Evolutionary conservation across 1,139 yeast species (phyloP), one percentile per base, ranked within the genome.

Genomic region (Meyerozyma guilliermondii): DNA sequence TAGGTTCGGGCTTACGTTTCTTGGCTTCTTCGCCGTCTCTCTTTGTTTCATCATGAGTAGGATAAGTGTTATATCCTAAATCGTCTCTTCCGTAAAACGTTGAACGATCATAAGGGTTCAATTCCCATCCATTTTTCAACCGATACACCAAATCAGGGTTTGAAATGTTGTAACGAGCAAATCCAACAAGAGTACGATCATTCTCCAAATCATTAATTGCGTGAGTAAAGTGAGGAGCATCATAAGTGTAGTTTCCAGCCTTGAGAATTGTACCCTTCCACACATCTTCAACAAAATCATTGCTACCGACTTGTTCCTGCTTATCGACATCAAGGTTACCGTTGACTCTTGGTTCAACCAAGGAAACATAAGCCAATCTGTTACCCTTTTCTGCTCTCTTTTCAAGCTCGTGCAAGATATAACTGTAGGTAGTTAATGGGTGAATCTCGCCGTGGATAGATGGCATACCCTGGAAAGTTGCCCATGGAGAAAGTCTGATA

Each of bases 181-280:
- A 39, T 7, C 42, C 46, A 24, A 45, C 34, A 27, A 45, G 28
- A 7, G 47, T 45, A 8, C 41, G 35, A 33, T 36, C 45, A 28
- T 43, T 39, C 14, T 17, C 8, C 2, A 40, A 33, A 17, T 42
- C 47, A 7, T 26, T 10, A 16, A 16, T 7, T 14, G 39, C 28
- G 23, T 18, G 30, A 33, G 24, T 35, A 54, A 31, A 36, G 26
- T 38, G 52, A 50, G 34, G 50, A 1, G 42, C 45, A 8, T 41
- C 51, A 54, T 43, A 39, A 13, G 41, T 27, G 38, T 43, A 43
- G 31, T 39, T 39, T 51, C 83, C 83, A 22, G 80, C 71, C 54
- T 73, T 68, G 35, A 78, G 49, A 8, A 77, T 41, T 10, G 60
- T 53, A 39, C 83, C 83, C 39, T 64, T 60, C 82, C 82, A 78